Conservation (phyloP, 148 eudicot genomes). For the Cornus controversa region DNA sequence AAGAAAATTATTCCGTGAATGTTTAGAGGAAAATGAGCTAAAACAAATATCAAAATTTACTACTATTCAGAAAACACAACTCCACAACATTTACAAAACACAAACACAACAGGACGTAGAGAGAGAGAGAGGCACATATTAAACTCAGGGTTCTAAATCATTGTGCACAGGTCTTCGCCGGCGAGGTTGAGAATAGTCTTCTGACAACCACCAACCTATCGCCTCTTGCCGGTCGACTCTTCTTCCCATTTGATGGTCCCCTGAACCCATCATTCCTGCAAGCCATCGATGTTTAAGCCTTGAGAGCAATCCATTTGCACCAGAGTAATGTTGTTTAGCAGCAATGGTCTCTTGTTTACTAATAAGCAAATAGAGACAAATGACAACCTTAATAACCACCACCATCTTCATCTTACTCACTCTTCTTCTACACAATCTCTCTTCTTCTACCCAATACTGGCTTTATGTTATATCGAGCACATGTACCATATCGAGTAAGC, state of each 20-base stretch:
- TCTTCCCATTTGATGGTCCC: neutral
- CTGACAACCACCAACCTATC: constrained; percentile 12
- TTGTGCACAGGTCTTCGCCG: constrained; percentile 22
- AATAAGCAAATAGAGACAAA: constrained; percentile 12
- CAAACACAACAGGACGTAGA: neutral
- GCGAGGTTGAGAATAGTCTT: constrained; percentile 20
- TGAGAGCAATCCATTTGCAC: too few relatives aligned
- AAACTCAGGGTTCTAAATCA: constrained; percentile 18
- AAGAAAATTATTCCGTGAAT: too few relatives aligned
- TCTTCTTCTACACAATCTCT: neutral
- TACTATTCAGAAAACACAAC: neutral
- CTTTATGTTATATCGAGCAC: neutral
- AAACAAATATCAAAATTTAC: too few relatives aligned
- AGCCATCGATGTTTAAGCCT: neutral
- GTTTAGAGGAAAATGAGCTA: too few relatives aligned
- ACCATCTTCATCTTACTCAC: neutral
- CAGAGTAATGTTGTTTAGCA: neutral
- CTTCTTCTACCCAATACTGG: neutral
- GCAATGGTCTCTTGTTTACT: neutral
- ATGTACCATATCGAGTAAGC: neutral
- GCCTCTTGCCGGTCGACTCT: neutral
- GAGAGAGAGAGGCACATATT: neutral
- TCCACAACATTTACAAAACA: too few relatives aligned
- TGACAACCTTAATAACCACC: constrained; percentile 12
- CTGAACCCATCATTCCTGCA: neutral